Evolutionary conservation across 1,139 yeast genomes (phyloP).

Genomic region (Magnusiomyces tetraspermus): DNA sequence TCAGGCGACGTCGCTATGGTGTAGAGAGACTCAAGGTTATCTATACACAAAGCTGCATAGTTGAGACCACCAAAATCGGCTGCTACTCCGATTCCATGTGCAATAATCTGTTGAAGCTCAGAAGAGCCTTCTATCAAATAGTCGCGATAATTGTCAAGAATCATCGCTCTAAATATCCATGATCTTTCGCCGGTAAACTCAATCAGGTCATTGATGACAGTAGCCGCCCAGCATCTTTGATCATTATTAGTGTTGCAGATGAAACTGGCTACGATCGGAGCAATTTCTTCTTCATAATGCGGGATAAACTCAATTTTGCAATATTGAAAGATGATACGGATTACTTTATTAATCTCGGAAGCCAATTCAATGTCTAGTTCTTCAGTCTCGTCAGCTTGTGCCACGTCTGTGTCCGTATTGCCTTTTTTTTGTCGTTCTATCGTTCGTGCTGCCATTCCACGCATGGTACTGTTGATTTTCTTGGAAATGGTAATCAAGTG

Average conservation of each 20-base stretch:
- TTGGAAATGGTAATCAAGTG: slow-evolving; percentile 55
- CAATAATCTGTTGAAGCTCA: slow-evolving; percentile 77
- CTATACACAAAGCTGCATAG: slow-evolving; percentile 55
- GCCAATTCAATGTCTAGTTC: slow-evolving; percentile 82
- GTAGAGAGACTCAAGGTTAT: slow-evolving; percentile 64
- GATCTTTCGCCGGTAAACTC: slow-evolving; percentile 71
- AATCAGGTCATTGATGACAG: slow-evolving; percentile 71
- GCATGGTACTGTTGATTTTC: slow-evolving; percentile 52
- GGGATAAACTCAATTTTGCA: slow-evolving; percentile 51
- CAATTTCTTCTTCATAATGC: slow-evolving; percentile 43
- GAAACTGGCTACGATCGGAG: slow-evolving; percentile 28
- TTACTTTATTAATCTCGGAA: slow-evolving; percentile 73
- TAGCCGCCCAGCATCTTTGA: slow-evolving; percentile 67
- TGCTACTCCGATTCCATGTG: slow-evolving; percentile 75
- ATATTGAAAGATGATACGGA: slow-evolving; percentile 65
- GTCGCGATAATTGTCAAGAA: slow-evolving; percentile 54
- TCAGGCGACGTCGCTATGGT: slow-evolving; percentile 71
- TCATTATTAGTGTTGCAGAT: slow-evolving; percentile 52
- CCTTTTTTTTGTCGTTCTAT: slow-evolving; percentile 51
- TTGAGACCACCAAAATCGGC: slow-evolving; percentile 68
- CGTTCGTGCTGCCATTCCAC: slow-evolving; percentile 64
- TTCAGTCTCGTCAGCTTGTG: slow-evolving; percentile 68
- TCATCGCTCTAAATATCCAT: slow-evolving; percentile 52
- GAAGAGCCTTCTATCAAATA: slow-evolving; percentile 54
- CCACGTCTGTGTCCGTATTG: slow-evolving; percentile 57